phyloP scores from a whole-genome alignment of 2,329 filamentous ascomycete species.

The Xylariaceae sp. region DNA sequence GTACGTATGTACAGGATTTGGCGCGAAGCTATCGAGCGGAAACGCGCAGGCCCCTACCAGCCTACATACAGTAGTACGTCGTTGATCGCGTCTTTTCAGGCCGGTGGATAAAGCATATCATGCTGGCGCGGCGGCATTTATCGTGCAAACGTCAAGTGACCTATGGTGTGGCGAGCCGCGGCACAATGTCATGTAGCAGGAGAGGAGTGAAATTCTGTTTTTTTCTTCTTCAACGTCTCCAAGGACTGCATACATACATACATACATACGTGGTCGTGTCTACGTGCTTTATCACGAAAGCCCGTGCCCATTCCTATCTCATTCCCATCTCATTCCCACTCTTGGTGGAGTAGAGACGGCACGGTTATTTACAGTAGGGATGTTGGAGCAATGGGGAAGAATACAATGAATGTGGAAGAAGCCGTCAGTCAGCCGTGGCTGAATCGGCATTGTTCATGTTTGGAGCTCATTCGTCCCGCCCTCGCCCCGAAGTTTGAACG shows the following conservation, averaged over 20 bases:
- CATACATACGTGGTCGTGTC: background rate
- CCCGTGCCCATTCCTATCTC: background rate
- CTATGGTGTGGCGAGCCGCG: conserved; percentile 11
- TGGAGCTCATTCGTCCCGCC: conserved; percentile 31
- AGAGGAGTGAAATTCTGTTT: conserved; percentile 17
- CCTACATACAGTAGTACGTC: conserved; percentile 8
- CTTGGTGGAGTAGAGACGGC: conserved; percentile 31
- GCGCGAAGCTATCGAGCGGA: conserved; percentile 13
- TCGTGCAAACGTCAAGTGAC: conserved; percentile 7
- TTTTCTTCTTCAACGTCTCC: conserved; percentile 13
- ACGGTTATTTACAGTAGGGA: conserved; percentile 38
- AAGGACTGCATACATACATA: background rate
- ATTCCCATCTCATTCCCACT: conserved; percentile 8
- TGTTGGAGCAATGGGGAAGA: conserved; percentile 23
- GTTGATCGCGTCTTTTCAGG: conserved; percentile 10
- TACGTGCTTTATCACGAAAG: background rate
- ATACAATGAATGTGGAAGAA: conserved; percentile 23
- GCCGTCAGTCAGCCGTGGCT: too few relatives aligned
- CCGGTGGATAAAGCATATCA: conserved; percentile 14
- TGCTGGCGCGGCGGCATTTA: conserved; percentile 18
- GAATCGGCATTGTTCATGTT: conserved; percentile 33
- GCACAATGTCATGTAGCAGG: conserved; percentile 3
- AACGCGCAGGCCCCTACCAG: conserved; percentile 5
- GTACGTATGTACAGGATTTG: conserved; percentile 23
- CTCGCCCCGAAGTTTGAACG: conserved; percentile 5